Percentiles rank a stretch among this genome's conserved stretches.
Conservation (phyloP, 1,139 yeast species). For the Debaryomyces robertsiae region DNA sequence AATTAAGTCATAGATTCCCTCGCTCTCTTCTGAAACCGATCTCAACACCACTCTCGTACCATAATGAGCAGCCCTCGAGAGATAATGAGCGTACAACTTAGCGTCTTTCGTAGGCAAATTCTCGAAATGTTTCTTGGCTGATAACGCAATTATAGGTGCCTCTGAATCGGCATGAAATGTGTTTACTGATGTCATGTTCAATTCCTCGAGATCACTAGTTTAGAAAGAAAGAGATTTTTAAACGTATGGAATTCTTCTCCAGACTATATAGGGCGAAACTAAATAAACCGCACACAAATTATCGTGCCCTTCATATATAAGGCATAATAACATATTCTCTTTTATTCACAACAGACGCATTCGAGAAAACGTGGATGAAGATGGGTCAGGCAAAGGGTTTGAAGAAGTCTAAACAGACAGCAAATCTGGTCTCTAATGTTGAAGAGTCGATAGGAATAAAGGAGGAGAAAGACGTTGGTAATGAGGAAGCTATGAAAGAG, state of each 20-base stretch:
- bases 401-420: neutral
- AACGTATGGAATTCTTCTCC: neutral
- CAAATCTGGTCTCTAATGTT: neutral
- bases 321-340: slow-evolving; percentile 1
- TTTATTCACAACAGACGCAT: neutral
- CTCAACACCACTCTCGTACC: slow-evolving; percentile 80
- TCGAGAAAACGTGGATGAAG: no score
- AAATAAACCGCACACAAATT: slow-evolving; percentile 1
- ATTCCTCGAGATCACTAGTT: neutral
- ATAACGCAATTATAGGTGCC: slow-evolving; percentile 44
- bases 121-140: slow-evolving; percentile 49
- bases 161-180: slow-evolving; percentile 43
- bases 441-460: no score
- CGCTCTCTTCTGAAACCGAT: slow-evolving; percentile 85
- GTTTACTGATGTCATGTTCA: slow-evolving; percentile 19
- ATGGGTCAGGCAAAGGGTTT: slow-evolving; percentile 3
- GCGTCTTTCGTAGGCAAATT: slow-evolving; percentile 37
- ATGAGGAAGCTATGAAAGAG: neutral
- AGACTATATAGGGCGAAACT: neutral
- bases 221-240: neutral
- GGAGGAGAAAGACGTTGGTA: neutral
- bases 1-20: slow-evolving; percentile 69
- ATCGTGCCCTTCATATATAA: slow-evolving; percentile 4
- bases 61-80: slow-evolving; percentile 78
- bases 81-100: slow-evolving; percentile 74